Conservation (phyloP, 805 yeast species). For the Saturnispora saitoi region DNA sequence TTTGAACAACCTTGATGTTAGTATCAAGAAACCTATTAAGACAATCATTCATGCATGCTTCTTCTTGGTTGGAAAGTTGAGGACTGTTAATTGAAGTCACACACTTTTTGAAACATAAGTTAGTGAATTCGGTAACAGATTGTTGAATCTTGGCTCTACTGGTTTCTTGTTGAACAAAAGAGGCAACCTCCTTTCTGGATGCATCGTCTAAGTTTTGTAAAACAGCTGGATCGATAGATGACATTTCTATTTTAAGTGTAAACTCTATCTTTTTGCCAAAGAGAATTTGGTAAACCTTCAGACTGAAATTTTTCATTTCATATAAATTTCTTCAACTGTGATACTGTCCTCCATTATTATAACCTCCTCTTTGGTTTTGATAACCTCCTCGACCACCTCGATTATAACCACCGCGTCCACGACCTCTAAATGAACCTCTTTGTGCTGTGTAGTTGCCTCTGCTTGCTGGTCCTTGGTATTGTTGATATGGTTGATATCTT, state of each 20-base stretch:
- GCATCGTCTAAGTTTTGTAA: slow-evolving; percentile 46
- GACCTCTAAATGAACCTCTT: slow-evolving; percentile 1
- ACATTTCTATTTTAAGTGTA: slow-evolving; percentile 3
- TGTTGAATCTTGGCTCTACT: slow-evolving; percentile 81
- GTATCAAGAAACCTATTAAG: slow-evolving; percentile 81
- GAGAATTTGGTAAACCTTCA: neutral
- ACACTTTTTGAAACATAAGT: slow-evolving; percentile 86
- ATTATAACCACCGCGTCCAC: slow-evolving; percentile 1
- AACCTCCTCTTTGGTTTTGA: neutral
- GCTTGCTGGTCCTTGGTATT: neutral
- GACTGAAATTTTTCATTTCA: neutral
- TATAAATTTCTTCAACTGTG: neutral
- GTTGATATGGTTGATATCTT: slow-evolving; percentile 3
- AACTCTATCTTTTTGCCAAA: neutral
- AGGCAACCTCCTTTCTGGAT: slow-evolving; percentile 64
- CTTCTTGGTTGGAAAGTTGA: slow-evolving; percentile 50
- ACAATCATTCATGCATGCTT: slow-evolving; percentile 69
- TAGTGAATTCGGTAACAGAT: slow-evolving; percentile 82
- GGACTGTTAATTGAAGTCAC: slow-evolving; percentile 40
- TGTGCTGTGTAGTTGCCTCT: neutral
- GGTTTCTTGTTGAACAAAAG: slow-evolving; percentile 74
- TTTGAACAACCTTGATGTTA: slow-evolving; percentile 72
- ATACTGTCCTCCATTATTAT: slow-evolving; percentile 1
- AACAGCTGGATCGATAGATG: slow-evolving; percentile 20
- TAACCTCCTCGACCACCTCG: neutral